Base-by-base conservation (phyloP, 2,329 filamentous ascomycete genomes). In the Aspergillus sp. region DNA sequence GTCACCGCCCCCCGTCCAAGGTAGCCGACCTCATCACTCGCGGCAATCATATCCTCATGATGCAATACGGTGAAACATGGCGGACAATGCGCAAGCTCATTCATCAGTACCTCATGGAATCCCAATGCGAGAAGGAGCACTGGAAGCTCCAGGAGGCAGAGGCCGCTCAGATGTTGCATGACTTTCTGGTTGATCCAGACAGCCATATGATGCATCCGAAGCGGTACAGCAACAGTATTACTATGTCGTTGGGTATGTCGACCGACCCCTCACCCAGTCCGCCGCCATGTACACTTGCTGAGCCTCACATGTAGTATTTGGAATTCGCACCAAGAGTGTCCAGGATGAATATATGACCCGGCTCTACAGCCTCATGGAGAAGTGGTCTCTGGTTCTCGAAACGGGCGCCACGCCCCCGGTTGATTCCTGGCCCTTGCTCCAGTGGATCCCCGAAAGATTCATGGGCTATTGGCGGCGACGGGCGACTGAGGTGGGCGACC, bases 151-250 rank as follows among this genome's bases (percentile, higher is more conserved):
- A 74, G 38, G 67, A 81, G 50, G 79, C 79, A 0, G 79, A 82
- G 59, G 73, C 72, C 0, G 64, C 65, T 2, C 77, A 81, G 60
- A 73, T 81, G 67, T 52, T 80, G 4, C 59, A 65, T 9, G 79
- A 81, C 55, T 76, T 75, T 54, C 52, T 76, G 14, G 43, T 66
- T 0, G 51, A 63, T 0, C 77, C 78, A 0, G 66, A 72, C 22
- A 53, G 75, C n/a, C 69, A 74, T 43, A 79, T 79, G 75, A 50
- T 68, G 26, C 76, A 80, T 56, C 72, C 77, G 0, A 75, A 76
- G 55, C 66, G 79, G 2, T 79, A 72, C 53, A 76, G 71, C 46
- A 81, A 81, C 55, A 79, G 75, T 53, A 73, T 80, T 48, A 77
- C 68, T 22, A 79, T 74, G 66, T 70, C 65, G 38, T 58, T 76